Evolutionary conservation across 805 yeast species (phyloP).

Genomic region (Metschnikowia colocasiae): DNA sequence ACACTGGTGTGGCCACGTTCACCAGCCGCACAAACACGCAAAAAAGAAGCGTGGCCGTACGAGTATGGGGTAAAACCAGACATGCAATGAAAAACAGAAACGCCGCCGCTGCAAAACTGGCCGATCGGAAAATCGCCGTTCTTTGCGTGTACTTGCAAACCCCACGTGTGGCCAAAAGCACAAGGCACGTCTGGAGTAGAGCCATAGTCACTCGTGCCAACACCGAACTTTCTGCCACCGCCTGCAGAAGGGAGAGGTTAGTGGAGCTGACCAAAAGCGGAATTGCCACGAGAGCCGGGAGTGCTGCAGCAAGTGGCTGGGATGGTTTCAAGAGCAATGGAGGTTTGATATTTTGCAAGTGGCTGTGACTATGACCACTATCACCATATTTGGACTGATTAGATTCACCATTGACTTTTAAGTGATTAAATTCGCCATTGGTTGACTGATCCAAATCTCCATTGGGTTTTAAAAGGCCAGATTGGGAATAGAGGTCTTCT

Average conservation of each 20-base stretch:
- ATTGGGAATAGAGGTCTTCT: background rate
- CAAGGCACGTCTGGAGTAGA: conserved; percentile 22
- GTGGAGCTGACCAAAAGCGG: conserved; percentile 29
- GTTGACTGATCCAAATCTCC: no score
- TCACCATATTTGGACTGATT: background rate
- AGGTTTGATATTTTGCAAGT: background rate
- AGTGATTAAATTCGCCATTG: no score
- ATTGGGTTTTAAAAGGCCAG: no score
- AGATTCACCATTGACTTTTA: background rate
- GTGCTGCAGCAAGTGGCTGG: conserved; percentile 20
- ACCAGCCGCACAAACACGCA: conserved; percentile 29
- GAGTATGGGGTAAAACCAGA: conserved; percentile 22
- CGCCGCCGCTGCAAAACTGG: conserved; percentile 18
- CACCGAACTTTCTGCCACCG: conserved; percentile 4
- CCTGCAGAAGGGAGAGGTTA: conserved; percentile 16
- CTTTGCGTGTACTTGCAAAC: conserved; percentile 10
- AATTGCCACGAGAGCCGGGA: conserved; percentile 33
- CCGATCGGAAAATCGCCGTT: conserved; percentile 11
- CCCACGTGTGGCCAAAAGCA: conserved; percentile 19
- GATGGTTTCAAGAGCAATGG: background rate
- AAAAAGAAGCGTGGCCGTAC: conserved; percentile 25
- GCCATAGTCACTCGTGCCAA: conserved; percentile 13
- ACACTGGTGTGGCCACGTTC: conserved; percentile 30
- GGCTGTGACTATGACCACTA: no score
- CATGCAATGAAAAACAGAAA: conserved; percentile 23